phyloP scores from a whole-genome alignment of 352 stramenopile species.

The Phytophthora boehmeriae region DNA sequence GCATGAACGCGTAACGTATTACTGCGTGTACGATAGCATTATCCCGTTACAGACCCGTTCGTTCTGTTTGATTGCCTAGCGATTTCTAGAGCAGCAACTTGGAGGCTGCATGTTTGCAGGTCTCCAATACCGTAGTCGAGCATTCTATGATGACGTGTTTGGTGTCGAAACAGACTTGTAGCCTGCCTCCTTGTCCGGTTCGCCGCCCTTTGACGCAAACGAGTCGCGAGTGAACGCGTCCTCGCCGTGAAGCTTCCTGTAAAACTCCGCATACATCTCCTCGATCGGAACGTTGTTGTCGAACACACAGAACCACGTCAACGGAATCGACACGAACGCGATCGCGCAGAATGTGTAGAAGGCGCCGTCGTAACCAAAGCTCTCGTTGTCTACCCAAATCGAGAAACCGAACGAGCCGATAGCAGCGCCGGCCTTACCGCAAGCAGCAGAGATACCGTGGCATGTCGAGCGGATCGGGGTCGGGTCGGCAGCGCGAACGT shows the following conservation, averaged over 20 bases:
- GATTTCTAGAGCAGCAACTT: no score
- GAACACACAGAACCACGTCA: constrained; percentile 72
- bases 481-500: constrained; percentile 90
- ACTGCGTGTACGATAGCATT: constrained; percentile 55
- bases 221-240: constrained; percentile 21
- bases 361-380: constrained; percentile 59
- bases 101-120: no score
- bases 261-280: constrained; percentile 68
- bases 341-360: constrained; percentile 74
- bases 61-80: no score
- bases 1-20: no score
- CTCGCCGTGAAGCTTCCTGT: constrained; percentile 30
- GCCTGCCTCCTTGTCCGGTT: constrained; percentile 9
- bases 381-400: constrained; percentile 62
- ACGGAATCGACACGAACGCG: constrained; percentile 52
- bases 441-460: constrained; percentile 88
- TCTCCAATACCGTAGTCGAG: background rate
- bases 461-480: constrained; percentile 88
- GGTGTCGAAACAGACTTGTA: constrained; percentile 8
- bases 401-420: constrained; percentile 72
- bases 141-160: background rate
- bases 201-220: constrained; percentile 18
- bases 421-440: constrained; percentile 87
- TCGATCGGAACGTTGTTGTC: constrained; percentile 58
- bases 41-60: no score